A percentile compares a stretch with the other conserved stretches of the same genome.
Evolutionary conservation across 345 rosid species (phyloP).

Genomic region (Anacardium occidentale): DNA sequence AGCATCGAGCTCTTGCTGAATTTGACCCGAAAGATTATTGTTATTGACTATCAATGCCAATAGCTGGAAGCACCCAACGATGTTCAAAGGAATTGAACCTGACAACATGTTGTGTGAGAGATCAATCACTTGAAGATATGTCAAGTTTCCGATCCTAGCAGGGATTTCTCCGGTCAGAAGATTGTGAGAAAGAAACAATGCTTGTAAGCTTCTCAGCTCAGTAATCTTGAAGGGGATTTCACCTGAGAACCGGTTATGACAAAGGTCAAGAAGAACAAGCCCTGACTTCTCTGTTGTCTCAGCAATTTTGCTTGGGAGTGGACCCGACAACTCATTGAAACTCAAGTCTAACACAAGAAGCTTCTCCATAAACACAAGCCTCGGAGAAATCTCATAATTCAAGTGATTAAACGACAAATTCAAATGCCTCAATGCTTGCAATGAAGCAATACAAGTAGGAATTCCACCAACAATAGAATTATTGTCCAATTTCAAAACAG

Average conservation of each 20-base stretch:
- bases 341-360: conserved; percentile 80
- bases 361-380: conserved; percentile 67
- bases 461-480: conserved; percentile 81
- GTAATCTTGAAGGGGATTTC: conserved; percentile 67
- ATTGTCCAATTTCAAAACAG: conserved; percentile 52
- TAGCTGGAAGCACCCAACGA: conserved; percentile 88
- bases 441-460: conserved; percentile 80
- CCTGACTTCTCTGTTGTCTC: conserved; percentile 68
- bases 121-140: conserved; percentile 83
- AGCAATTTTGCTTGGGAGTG: conserved; percentile 61
- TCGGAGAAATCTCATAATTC: conserved; percentile 62
- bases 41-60: conserved; percentile 65
- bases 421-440: conserved; percentile 48
- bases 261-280: conserved; percentile 76
- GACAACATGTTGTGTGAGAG: conserved; percentile 71
- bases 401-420: conserved; percentile 72
- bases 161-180: conserved; percentile 75
- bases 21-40: conserved; percentile 80
- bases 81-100: conserved; percentile 74
- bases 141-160: conserved; percentile 75
- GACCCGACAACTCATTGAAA: conserved; percentile 68
- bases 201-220: conserved; percentile 77
- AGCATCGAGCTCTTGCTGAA: conserved; percentile 92
- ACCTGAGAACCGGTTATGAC: conserved; percentile 75
- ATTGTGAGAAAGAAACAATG: conserved; percentile 83